phyloP scores from a whole-genome alignment of 805 yeast species.

The Kuraishia capsulata region DNA sequence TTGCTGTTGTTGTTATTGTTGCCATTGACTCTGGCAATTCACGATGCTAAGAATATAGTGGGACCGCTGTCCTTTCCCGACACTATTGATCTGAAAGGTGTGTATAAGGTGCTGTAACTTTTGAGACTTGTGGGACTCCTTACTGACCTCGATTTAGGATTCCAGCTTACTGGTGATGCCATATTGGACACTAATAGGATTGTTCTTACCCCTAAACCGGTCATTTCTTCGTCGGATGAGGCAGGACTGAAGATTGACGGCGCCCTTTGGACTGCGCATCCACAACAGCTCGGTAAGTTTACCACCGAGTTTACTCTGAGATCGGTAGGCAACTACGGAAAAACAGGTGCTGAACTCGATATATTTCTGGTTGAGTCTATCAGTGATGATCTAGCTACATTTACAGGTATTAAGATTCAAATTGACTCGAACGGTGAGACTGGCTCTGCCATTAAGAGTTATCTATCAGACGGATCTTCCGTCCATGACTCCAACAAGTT shows the following conservation, averaged over 20 bases:
- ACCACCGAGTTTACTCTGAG: constrained; percentile 55
- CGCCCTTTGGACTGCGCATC: constrained; percentile 32
- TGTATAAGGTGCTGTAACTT: neutral
- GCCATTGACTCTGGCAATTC: neutral
- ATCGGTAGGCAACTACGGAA: constrained; percentile 42
- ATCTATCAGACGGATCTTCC: constrained; percentile 47
- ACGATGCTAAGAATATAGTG: neutral
- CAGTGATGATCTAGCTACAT: constrained; percentile 17
- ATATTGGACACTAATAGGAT: constrained; percentile 43
- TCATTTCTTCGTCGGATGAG: constrained; percentile 10
- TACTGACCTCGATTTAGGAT: neutral
- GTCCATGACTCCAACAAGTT: constrained; percentile 20
- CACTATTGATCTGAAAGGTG: neutral
- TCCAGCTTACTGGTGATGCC: constrained; percentile 21
- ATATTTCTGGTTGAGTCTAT: constrained; percentile 40
- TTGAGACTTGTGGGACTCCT: too few relatives aligned
- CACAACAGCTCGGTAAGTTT: constrained; percentile 19
- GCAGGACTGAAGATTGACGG: constrained; percentile 26
- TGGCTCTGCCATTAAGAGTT: constrained; percentile 47
- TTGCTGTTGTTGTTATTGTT: neutral
- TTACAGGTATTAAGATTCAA: constrained; percentile 56
- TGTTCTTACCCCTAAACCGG: constrained; percentile 35
- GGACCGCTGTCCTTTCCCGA: constrained; percentile 1
- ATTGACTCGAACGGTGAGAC: constrained; percentile 39
- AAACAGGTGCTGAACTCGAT: constrained; percentile 47